A percentile compares a stretch with the other conserved stretches of the same genome.
phyloP scores from a whole-genome alignment of 108 stramenopile species.

The Thalassiosira profunda region DNA sequence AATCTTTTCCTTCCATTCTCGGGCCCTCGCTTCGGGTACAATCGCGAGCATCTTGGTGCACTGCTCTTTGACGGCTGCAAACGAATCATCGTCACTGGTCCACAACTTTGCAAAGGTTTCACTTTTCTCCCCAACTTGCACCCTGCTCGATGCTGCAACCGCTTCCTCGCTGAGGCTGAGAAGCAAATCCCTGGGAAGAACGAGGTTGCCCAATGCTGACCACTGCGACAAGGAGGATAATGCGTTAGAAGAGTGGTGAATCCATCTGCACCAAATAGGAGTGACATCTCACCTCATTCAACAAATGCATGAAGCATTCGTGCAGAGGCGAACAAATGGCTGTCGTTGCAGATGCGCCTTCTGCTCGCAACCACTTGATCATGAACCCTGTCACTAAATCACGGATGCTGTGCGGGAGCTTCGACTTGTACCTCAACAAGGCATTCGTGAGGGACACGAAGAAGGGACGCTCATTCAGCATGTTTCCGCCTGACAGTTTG shows the following conservation, averaged over 20 bases:
- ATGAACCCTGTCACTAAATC: constrained; percentile 71
- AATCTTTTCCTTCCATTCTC: constrained; percentile 68
- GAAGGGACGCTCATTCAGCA: constrained; percentile 71
- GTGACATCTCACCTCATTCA: constrained; percentile 75
- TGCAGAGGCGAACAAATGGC: constrained; percentile 57
- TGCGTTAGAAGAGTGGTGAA: too few relatives aligned
- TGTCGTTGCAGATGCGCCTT: constrained; percentile 7
- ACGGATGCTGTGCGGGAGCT: constrained; percentile 65
- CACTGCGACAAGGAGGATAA: constrained; percentile 33
- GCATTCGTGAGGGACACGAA: constrained; percentile 72
- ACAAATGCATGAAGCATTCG: constrained; percentile 61
- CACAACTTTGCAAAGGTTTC: constrained; percentile 60
- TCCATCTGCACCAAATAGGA: too few relatives aligned
- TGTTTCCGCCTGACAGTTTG: constrained; percentile 47
- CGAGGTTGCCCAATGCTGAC: constrained; percentile 71
- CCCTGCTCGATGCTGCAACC: constrained; percentile 52
- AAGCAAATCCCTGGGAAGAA: constrained; percentile 76
- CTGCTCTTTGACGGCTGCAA: constrained; percentile 59
- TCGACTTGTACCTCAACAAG: constrained; percentile 74
- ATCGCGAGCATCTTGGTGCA: constrained; percentile 67
- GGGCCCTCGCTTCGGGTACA: constrained; percentile 54
- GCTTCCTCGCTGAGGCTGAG: constrained; percentile 57
- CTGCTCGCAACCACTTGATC: constrained; percentile 64
- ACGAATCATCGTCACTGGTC: constrained; percentile 42
- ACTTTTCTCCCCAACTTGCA: constrained; percentile 22